phyloP scores from a whole-genome alignment of 805 yeast genomes.

The Pichia rugopelliculosa region DNA sequence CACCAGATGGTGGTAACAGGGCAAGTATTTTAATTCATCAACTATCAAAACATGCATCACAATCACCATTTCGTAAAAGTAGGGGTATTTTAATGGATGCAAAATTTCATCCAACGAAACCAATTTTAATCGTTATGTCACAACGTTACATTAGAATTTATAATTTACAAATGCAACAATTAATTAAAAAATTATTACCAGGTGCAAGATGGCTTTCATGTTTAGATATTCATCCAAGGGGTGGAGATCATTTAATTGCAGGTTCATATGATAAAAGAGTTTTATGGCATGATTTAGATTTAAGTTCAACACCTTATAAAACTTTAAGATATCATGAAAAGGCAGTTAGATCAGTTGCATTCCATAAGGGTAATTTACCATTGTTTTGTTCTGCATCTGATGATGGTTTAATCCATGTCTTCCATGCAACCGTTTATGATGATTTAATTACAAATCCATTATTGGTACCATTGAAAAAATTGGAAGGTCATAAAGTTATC shows the following conservation, averaged over 20 bases:
- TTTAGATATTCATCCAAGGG: constrained; percentile 87
- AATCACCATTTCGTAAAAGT: constrained; percentile 89
- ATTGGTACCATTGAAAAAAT: constrained; percentile 90
- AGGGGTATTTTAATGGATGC: constrained; percentile 95
- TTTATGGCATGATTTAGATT: constrained; percentile 94
- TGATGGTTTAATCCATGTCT: constrained; percentile 86
- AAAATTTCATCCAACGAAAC: constrained; percentile 93
- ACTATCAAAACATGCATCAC: constrained; percentile 87
- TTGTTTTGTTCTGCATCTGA: constrained; percentile 92
- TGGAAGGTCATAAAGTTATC: constrained; percentile 79
- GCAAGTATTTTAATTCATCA: constrained; percentile 91
- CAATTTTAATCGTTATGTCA: constrained; percentile 87
- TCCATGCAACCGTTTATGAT: constrained; percentile 96
- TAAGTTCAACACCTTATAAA: constrained; percentile 85
- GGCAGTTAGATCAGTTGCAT: constrained; percentile 83
- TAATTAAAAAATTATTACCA: constrained; percentile 80
- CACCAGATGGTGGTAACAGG: constrained; percentile 79
- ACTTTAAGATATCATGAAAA: constrained; percentile 90
- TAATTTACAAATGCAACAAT: constrained; percentile 78
- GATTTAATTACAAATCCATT: constrained; percentile 92
- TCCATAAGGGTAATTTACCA: constrained; percentile 82
- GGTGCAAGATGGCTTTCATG: constrained; percentile 94
- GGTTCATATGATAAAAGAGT: constrained; percentile 93
- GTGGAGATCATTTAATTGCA: constrained; percentile 87
- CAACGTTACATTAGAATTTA: constrained; percentile 89